Evolutionary conservation across 768 basidiomycete species (phyloP).

Genomic region (Ramaria sp.): DNA sequence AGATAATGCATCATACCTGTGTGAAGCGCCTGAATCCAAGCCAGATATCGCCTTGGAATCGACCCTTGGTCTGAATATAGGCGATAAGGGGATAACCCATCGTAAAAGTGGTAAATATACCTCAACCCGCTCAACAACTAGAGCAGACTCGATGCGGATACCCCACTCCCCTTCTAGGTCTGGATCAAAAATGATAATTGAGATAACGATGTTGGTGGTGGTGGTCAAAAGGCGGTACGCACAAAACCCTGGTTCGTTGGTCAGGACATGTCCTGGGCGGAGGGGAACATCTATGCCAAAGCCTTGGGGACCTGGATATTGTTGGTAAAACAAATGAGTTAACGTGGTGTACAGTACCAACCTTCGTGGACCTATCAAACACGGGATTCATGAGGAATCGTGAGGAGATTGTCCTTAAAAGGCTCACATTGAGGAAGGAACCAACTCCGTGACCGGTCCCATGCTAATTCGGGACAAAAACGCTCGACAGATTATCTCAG

Average conservation of each 20-base stretch:
- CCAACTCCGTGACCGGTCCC: conserved; percentile 90
- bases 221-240: conserved; percentile 24
- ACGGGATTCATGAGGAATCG: neutral
- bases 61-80: conserved; percentile 47
- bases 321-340: neutral
- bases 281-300: conserved; percentile 64
- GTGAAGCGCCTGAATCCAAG: conserved; percentile 88
- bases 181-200: conserved; percentile 17
- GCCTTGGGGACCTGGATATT: conserved; percentile 46
- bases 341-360: neutral
- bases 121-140: conserved; percentile 59
- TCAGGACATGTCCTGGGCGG: conserved; percentile 79
- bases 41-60: conserved; percentile 70
- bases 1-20: neutral
- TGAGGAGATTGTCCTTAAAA: neutral
- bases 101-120: conserved; percentile 18
- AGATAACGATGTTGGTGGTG: conserved; percentile 12
- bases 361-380: conserved; percentile 59
- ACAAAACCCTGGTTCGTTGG: conserved; percentile 94
- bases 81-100: neutral
- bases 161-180: conserved; percentile 78
- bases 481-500: neutral
- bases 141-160: conserved; percentile 84
- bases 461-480: conserved; percentile 36
- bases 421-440: conserved; percentile 47